phyloP scores from a whole-genome alignment of 495 filamentous ascomycete genomes.

The Hyaloscypha bicolor region DNA sequence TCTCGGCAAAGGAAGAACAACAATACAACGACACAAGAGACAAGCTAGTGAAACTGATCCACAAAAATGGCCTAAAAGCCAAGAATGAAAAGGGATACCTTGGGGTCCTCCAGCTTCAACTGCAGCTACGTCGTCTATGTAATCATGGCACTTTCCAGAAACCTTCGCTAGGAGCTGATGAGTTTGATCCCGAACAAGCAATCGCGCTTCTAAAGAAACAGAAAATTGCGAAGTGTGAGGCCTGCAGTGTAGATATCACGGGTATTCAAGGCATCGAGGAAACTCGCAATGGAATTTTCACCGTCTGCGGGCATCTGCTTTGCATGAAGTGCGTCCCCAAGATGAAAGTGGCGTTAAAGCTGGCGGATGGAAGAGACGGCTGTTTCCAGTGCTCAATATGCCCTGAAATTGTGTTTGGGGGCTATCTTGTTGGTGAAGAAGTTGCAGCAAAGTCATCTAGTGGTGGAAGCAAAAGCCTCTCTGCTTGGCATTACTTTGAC shows the following conservation, averaged over 20 bases:
- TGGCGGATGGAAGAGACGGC: slow-evolving; percentile 8
- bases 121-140: slow-evolving; percentile 47
- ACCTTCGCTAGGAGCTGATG: slow-evolving; percentile 29
- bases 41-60: neutral
- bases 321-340: slow-evolving; percentile 34
- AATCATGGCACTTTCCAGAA: slow-evolving; percentile 50
- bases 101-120: slow-evolving; percentile 43
- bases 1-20: slow-evolving; percentile 9
- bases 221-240: slow-evolving; percentile 11
- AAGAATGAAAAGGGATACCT: slow-evolving; percentile 27
- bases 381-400: slow-evolving; percentile 17
- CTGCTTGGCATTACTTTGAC: slow-evolving; percentile 12
- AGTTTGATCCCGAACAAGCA: slow-evolving; percentile 18
- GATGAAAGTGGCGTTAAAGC: slow-evolving; percentile 21
- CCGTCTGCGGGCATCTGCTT: slow-evolving; percentile 37
- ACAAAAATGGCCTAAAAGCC: neutral
- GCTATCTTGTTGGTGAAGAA: slow-evolving; percentile 9
- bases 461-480: slow-evolving; percentile 1
- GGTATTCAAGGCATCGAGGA: slow-evolving; percentile 13
- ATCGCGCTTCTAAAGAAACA: slow-evolving; percentile 13
- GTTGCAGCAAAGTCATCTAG: neutral
- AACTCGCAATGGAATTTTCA: slow-evolving; percentile 12
- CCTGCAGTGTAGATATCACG: neutral
- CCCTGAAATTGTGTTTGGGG: slow-evolving; percentile 6
- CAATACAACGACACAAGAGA: slow-evolving; percentile 8